These are phyloP conservation scores for Oropetium thomaeum DNA, from an alignment of 176 grass and related monocot genomes.

Conservation along the genomic window DNA sequence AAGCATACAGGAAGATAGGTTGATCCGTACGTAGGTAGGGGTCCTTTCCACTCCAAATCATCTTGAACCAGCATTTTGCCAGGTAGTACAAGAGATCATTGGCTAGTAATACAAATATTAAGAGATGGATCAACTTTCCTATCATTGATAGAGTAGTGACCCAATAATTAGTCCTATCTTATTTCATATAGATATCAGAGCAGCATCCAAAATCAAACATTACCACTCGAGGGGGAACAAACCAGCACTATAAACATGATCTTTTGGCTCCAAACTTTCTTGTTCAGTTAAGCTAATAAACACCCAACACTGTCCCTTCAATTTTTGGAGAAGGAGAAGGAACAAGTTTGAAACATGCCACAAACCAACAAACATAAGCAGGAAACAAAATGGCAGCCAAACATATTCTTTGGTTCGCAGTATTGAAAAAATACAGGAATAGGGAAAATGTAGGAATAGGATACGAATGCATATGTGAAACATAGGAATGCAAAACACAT, in stretches of 20 bases:
- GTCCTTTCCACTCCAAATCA: not conserved
- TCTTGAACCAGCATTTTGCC: not conserved
- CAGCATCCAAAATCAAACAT: not conserved
- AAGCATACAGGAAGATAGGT: not conserved
- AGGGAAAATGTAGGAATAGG: too few species aligned
- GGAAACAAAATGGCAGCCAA: not conserved
- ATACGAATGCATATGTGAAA: too few species aligned
- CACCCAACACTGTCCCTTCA: not conserved
- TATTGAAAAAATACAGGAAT: too few species aligned
- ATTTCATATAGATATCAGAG: not conserved
- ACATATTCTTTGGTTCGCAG: too few species aligned
- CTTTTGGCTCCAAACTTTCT: slow-evolving; percentile 33
- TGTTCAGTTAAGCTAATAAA: not conserved
- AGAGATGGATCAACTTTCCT: not conserved
- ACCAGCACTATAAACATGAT: slow-evolving; percentile 46
- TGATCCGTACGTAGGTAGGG: not conserved
- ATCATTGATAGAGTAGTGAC: not conserved
- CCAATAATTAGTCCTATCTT: not conserved
- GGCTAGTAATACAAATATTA: not conserved
- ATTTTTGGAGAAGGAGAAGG: not conserved
- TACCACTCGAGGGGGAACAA: slow-evolving; percentile 46
- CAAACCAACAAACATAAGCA: not conserved
- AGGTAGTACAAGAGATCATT: not conserved
- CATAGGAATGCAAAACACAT: too few species aligned
- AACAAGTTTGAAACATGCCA: not conserved